phyloP scores from a whole-genome alignment of 371 early-diverging fungal species.

The Circinella minor region DNA sequence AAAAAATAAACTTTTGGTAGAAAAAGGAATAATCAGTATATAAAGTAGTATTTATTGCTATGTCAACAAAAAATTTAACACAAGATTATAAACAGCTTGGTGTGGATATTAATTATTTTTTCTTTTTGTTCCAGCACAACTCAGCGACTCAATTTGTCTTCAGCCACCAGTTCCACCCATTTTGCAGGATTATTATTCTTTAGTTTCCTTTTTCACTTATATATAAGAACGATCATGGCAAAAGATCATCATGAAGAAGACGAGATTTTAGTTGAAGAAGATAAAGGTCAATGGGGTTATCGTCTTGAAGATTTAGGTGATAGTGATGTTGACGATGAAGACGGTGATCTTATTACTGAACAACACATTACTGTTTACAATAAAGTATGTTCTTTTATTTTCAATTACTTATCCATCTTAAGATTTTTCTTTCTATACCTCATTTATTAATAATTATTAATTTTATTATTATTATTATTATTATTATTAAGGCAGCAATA shows the following conservation, averaged over 20 bases:
- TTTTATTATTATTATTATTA: neutral
- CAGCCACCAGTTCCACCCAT: no score
- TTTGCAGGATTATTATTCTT: no score
- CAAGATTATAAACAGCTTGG: no score
- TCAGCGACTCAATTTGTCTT: no score
- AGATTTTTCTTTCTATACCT: neutral
- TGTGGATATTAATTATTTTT: no score
- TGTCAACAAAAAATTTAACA: no score
- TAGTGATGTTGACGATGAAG: conserved; percentile 47
- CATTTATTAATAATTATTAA: no score
- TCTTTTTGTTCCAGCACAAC: no score
- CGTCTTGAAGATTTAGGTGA: conserved; percentile 39
- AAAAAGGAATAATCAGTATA: no score
- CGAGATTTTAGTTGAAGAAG: conserved; percentile 17
- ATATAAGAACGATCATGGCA: conserved; percentile 20
- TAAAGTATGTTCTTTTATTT: conserved; percentile 45
- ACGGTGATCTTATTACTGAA: conserved; percentile 64
- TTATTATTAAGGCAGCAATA: conserved; percentile 55
- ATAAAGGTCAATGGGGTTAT: conserved; percentile 15
- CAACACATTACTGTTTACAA: conserved; percentile 76
- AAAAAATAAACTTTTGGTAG: no score
- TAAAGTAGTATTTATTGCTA: no score
- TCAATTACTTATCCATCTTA: no score
- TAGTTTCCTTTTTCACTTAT: neutral
- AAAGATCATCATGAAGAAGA: conserved; percentile 43